Conservation (phyloP, 306 rosid genomes). For the Fagus sylvatica region DNA sequence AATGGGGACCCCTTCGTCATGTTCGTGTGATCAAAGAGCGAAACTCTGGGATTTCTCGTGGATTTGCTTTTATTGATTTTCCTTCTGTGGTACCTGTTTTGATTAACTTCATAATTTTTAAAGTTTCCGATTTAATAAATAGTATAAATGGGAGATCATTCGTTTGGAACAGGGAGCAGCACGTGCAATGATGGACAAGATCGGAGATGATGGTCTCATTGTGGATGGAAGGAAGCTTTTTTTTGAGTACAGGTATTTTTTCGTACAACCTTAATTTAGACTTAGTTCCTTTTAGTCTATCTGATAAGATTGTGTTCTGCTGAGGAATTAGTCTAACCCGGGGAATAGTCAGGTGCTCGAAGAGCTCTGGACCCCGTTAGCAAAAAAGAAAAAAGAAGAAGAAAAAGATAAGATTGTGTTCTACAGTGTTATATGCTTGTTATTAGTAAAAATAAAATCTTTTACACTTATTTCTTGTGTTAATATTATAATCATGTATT, state of each 20-base stretch:
- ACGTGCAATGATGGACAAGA: conserved; percentile 83
- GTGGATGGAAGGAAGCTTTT: conserved; percentile 87
- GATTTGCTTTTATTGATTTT: conserved; percentile 98
- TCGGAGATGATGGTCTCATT: conserved; percentile 81
- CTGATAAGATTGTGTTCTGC: not conserved
- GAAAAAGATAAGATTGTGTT: not conserved
- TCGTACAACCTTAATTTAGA: not conserved
- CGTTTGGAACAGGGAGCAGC: conserved; percentile 80
- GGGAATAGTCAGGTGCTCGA: no score
- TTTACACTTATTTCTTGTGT: not conserved
- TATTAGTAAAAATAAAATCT: not conserved
- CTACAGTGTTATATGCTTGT: not conserved
- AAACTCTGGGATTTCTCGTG: conserved; percentile 88
- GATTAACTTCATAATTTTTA: conserved; percentile 19
- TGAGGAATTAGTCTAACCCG: no score
- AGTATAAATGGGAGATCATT: conserved; percentile 20
- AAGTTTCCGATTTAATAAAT: conserved; percentile 21
- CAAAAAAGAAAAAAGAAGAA: no score
- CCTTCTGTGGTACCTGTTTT: conserved; percentile 77
- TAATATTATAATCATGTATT: not conserved
- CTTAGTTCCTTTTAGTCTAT: not conserved
- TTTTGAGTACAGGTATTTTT: conserved; percentile 84
- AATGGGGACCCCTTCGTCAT: conserved; percentile 99
- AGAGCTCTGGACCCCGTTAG: no score
- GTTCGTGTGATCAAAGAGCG: conserved; percentile 97